A percentile compares a stretch with the other conserved stretches of the same genome.
phyloP scores from a whole-genome alignment of 2,329 filamentous ascomycete genomes.

The Claviceps paspali region DNA sequence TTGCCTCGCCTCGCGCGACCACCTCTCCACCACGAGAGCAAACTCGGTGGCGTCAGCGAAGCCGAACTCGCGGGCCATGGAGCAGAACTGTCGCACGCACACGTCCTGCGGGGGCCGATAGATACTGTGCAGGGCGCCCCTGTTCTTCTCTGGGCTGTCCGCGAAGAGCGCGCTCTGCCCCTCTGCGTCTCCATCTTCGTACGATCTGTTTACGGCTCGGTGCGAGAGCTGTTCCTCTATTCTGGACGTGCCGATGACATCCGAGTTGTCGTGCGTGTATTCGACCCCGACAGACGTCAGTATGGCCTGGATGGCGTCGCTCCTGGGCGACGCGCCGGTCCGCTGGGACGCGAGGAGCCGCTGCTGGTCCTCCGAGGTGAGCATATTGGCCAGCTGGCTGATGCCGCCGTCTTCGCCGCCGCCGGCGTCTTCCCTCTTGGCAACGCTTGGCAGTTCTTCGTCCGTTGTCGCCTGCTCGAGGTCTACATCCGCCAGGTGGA shows the following conservation, averaged over 20 bases:
- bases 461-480: slow-evolving; percentile 45
- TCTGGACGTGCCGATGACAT: slow-evolving; percentile 84
- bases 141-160: slow-evolving; percentile 25
- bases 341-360: slow-evolving; percentile 19
- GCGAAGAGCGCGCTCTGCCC: slow-evolving; percentile 44
- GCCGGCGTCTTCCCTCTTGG: slow-evolving; percentile 32
- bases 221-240: slow-evolving; percentile 76
- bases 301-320: slow-evolving; percentile 77
- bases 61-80: slow-evolving; percentile 69
- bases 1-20: slow-evolving; percentile 71
- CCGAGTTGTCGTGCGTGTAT: slow-evolving; percentile 92
- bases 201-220: slow-evolving; percentile 49
- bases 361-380: slow-evolving; percentile 32
- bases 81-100: slow-evolving; percentile 70
- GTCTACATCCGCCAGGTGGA: slow-evolving; percentile 64
- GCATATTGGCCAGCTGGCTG: slow-evolving; percentile 49
- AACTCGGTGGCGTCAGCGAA: slow-evolving; percentile 68
- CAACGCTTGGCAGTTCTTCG: slow-evolving; percentile 26
- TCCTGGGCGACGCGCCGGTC: slow-evolving; percentile 26
- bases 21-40: slow-evolving; percentile 76
- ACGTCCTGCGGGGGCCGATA: slow-evolving; percentile 66
- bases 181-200: slow-evolving; percentile 26
- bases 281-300: slow-evolving; percentile 76
- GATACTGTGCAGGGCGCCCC: slow-evolving; percentile 18
- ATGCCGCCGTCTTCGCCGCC: slow-evolving; percentile 52